Evolutionary conservation across 805 yeast species (phyloP).

Genomic region (Wickerhamiella siamensis): DNA sequence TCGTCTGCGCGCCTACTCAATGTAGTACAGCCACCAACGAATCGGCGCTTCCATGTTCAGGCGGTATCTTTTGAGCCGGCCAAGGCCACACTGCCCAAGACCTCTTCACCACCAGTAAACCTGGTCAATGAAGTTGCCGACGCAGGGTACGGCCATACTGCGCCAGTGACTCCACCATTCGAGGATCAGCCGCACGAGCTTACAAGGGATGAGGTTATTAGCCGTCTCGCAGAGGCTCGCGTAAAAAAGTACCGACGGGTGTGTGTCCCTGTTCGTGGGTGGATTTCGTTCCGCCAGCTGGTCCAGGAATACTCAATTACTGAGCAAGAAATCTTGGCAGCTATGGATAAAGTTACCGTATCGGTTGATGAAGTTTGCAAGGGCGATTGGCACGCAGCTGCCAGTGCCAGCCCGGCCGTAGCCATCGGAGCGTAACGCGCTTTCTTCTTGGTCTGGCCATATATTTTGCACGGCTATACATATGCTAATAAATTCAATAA

Average conservation of each 20-base stretch:
- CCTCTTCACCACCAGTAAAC: no score
- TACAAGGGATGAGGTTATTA: conserved; percentile 2
- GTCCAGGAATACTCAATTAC: not conserved
- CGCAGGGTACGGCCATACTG: no score
- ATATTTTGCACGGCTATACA: no score
- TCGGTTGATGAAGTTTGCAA: not conserved
- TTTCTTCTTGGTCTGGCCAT: no score
- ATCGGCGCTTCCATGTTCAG: no score
- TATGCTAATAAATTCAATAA: no score
- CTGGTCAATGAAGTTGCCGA: no score
- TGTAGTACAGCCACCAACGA: not conserved
- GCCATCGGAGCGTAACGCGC: no score
- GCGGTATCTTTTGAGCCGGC: no score
- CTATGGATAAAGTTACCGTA: not conserved
- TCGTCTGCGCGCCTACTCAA: no score
- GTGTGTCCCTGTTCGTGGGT: conserved; percentile 19
- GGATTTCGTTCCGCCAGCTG: conserved; percentile 9
- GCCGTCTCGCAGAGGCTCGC: conserved; percentile 12
- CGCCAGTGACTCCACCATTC: not conserved
- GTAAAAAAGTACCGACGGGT: conserved; percentile 18
- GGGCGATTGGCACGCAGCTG: not conserved
- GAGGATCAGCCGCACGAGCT: conserved; percentile 4
- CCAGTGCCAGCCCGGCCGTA: not conserved
- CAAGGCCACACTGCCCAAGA: no score
- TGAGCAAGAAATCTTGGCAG: not conserved